Conservation (phyloP, 257 asterid genomes). For the Marsdenia floribunda region DNA sequence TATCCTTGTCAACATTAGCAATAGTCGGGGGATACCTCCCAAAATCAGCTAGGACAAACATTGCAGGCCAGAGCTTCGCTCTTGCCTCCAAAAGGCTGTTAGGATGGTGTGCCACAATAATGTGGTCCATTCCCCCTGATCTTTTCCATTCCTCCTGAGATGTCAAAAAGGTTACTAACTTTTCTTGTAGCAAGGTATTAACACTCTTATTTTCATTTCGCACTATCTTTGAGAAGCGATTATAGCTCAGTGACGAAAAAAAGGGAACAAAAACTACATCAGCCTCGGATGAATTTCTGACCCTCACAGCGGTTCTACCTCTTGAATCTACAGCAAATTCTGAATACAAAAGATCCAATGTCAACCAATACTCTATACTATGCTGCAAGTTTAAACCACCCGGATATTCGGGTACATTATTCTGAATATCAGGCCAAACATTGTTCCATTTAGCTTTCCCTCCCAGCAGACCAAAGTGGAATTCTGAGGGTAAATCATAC, state of each 20-base stretch:
- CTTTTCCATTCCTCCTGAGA: constrained; percentile 74
- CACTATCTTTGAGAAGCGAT: constrained; percentile 56
- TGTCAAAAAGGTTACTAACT: constrained; percentile 57
- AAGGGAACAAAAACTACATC: constrained; percentile 89
- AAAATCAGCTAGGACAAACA: constrained; percentile 72
- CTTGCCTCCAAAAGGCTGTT: constrained; percentile 83
- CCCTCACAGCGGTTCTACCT: constrained; percentile 55
- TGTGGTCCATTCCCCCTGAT: constrained; percentile 72
- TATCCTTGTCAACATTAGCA: constrained; percentile 83
- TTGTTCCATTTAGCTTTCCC: constrained; percentile 51
- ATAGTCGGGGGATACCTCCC: constrained; percentile 88
- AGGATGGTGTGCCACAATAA: constrained; percentile 91
- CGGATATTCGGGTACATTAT: constrained; percentile 61
- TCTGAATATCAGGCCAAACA: constrained; percentile 76
- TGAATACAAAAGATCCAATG: constrained; percentile 71
- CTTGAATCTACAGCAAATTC: constrained; percentile 33
- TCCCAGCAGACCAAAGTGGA: constrained; percentile 64
- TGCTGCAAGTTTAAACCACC: constrained; percentile 95
- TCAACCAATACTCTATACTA: constrained; percentile 90
- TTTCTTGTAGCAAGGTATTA: constrained; percentile 55
- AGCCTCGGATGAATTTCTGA: constrained; percentile 73
- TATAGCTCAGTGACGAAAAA: constrained; percentile 76
- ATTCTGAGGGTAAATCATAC: constrained; percentile 86
- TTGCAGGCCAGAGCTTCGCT: constrained; percentile 84
- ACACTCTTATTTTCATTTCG: constrained; percentile 41